These are phyloP conservation scores for Striga hermonthica DNA, from an alignment of 305 asterid species.

Conservation along the genomic window DNA sequence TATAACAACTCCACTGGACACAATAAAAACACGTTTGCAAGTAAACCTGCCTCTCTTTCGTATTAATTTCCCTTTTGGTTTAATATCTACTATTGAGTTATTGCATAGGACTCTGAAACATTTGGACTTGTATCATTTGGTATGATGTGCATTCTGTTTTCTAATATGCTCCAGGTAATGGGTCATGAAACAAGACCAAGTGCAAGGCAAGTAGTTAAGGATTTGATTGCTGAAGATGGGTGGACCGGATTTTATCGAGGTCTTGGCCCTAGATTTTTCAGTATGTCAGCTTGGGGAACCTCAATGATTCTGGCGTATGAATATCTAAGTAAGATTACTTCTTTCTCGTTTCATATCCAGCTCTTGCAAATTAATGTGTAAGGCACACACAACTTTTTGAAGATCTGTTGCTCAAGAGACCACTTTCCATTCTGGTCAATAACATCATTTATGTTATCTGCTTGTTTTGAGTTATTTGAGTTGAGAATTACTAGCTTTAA, in stretches of 20 bases:
- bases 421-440: no score
- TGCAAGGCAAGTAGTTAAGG: conserved; percentile 66
- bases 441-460: not conserved
- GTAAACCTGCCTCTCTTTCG: conserved; percentile 32
- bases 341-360: conserved; percentile 15
- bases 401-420: no score
- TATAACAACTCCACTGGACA: conserved; percentile 88
- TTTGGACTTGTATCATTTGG: conserved; percentile 14
- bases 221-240: conserved; percentile 81
- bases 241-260: conserved; percentile 91
- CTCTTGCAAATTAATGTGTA: not conserved
- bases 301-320: conserved; percentile 96
- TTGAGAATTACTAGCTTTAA: no score
- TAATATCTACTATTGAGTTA: not conserved
- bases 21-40: conserved; percentile 93
- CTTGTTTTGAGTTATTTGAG: not conserved
- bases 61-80: not conserved
- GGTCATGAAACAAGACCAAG: conserved; percentile 69
- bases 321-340: conserved; percentile 70
- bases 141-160: conserved; percentile 15
- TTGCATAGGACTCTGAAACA: not conserved
- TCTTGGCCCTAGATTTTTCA: conserved; percentile 92
- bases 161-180: conserved; percentile 56
- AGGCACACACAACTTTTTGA: no score
- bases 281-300: conserved; percentile 99